Evolutionary conservation across 305 asterid species (phyloP), one percentile per base, ranked within the genome.

Genomic region (Solanum hybrid): DNA sequence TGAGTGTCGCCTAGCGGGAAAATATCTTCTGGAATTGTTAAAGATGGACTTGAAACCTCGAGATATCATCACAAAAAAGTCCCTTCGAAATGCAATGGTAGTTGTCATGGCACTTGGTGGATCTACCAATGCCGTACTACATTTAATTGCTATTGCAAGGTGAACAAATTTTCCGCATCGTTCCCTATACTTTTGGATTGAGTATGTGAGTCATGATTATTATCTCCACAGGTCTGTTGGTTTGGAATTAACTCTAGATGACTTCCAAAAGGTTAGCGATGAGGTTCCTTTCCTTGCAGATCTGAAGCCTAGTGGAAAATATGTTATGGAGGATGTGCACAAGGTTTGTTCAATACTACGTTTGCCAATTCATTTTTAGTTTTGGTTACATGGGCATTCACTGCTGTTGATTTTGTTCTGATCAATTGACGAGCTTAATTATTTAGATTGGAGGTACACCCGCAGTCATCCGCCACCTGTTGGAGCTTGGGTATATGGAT

Each of bases 231-330:
- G 99, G 97, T 97, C 99, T 79, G 99, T 97, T 82, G 99, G 99
- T 83, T 92, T 97, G 95, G 93, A 96, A 77, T 92, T 97, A 88
- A 94, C 95, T 74, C 95, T 96, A 31, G 96, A 96, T 83, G 99
- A 97, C 93, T 97, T 97, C 95, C 99, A 97, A 91, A 96, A 95
- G 95, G 97, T 97, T 87, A 97, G 99, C 88, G 99, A 97, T 92
- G 76, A 78, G 92, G 96, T 96, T 86, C 99, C 99, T 11, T 95
- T 97, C 93, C 99, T 97, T 75, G 99, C 99, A 88, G 99, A 97
- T 95, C 96, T 97, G 83, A 97, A 97, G 94, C 99, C 99, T 81
- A 97, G 99, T 94, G 99, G 99, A 80, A 97, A 96, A 93, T 97
- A 94, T 91, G 99, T 97, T 84, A 97, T 97, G 99, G 99, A 97